phyloP scores from a whole-genome alignment of 208 protist species.

The Trypanosoma boissoni region DNA sequence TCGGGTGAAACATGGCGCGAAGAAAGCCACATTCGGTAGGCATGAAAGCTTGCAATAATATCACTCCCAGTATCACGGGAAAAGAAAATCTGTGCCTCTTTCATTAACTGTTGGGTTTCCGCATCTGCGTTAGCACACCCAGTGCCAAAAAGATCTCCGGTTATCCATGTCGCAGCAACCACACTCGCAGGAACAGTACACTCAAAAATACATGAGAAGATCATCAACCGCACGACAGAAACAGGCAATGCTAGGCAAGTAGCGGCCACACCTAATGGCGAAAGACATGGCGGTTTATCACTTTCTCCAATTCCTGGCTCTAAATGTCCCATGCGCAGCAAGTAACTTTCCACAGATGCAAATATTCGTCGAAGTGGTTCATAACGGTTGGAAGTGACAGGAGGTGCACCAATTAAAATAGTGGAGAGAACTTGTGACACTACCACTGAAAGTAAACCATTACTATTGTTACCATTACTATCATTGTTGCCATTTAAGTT shows the following conservation, averaged over 20 bases:
- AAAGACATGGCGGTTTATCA: constrained; percentile 6
- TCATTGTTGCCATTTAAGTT: neutral
- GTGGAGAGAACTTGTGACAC: constrained; percentile 28
- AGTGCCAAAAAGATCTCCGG: constrained; percentile 46
- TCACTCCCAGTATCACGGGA: constrained; percentile 67
- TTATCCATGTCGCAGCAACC: constrained; percentile 61
- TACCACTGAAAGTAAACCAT: constrained; percentile 20
- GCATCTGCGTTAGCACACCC: constrained; percentile 18
- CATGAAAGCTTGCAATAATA: constrained; percentile 55
- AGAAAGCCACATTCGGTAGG: constrained; percentile 80
- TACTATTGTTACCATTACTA: neutral
- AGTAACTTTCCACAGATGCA: constrained; percentile 42
- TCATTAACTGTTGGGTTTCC: constrained; percentile 38
- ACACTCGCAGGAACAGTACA: constrained; percentile 54
- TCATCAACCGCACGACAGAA: constrained; percentile 47
- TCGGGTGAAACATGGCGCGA: constrained; percentile 21
- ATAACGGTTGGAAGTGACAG: constrained; percentile 57
- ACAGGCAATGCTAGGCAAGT: constrained; percentile 48
- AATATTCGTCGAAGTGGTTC: constrained; percentile 58
- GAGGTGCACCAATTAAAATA: constrained; percentile 46
- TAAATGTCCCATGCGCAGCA: constrained; percentile 54
- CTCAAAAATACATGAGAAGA: constrained; percentile 36
- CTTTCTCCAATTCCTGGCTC: neutral
- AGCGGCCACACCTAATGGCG: constrained; percentile 48
- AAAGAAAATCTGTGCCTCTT: constrained; percentile 76